phyloP scores from a whole-genome alignment of 345 rosid genomes.

The Nephelium lappaceum region DNA sequence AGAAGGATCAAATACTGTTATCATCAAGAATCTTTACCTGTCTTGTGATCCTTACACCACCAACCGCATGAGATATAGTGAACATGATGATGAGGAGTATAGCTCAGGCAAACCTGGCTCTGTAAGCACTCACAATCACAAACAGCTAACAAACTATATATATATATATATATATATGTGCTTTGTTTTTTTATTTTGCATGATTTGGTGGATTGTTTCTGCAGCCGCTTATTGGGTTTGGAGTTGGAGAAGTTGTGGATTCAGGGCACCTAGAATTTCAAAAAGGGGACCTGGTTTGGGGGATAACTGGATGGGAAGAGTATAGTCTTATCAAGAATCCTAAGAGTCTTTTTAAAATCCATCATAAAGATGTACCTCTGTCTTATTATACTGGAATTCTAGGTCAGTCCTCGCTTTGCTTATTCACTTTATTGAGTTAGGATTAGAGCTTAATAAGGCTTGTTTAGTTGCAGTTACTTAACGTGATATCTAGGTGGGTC shows the following conservation, averaged over 20 bases:
- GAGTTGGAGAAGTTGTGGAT: slow-evolving; percentile 58
- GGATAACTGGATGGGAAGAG: slow-evolving; percentile 45
- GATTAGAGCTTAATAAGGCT: background rate
- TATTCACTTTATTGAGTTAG: background rate
- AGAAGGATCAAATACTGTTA: slow-evolving; percentile 20
- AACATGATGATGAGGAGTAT: slow-evolving; percentile 17
- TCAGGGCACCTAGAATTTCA: slow-evolving; percentile 53
- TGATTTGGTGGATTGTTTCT: background rate
- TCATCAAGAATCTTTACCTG: slow-evolving; percentile 54
- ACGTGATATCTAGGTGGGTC: background rate
- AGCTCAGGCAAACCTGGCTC: slow-evolving; percentile 44
- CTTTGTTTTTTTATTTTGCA: background rate
- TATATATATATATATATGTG: too few relatives aligned
- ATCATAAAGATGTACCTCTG: slow-evolving; percentile 46
- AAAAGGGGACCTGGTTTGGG: slow-evolving; percentile 41
- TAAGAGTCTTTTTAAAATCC: slow-evolving; percentile 39
- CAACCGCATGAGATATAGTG: slow-evolving; percentile 40
- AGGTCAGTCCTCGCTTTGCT: background rate
- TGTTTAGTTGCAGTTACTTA: background rate
- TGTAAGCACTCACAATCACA: slow-evolving; percentile 14
- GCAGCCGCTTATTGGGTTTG: slow-evolving; percentile 21
- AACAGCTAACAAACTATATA: too few relatives aligned
- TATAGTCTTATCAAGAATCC: slow-evolving; percentile 34
- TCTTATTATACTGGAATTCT: slow-evolving; percentile 42
- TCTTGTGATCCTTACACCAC: slow-evolving; percentile 67